Percentiles rank a stretch among this genome's conserved stretches.
phyloP scores from a whole-genome alignment of 148 eudicot species.

The Heliamphora exappendiculata region DNA sequence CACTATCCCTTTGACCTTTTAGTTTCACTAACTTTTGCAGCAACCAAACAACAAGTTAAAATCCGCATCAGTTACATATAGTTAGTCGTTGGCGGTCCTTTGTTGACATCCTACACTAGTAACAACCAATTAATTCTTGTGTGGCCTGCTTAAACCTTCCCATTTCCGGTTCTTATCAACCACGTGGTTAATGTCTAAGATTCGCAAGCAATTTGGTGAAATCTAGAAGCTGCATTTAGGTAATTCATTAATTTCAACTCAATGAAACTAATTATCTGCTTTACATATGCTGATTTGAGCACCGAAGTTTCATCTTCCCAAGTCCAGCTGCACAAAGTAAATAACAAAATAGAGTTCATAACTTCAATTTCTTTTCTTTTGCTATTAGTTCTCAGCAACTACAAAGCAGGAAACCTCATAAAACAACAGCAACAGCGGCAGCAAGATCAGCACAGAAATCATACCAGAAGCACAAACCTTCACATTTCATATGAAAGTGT shows the following conservation, averaged over 20 bases:
- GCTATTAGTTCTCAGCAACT: neutral
- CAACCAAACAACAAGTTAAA: neutral
- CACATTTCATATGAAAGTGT: neutral
- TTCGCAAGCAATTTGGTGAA: neutral
- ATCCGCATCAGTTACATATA: neutral
- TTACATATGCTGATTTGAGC: neutral
- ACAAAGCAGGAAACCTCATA: neutral
- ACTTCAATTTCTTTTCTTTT: neutral
- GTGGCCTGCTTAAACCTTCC: neutral
- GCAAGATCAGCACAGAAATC: neutral
- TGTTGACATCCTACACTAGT: neutral
- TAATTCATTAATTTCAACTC: neutral
- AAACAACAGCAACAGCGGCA: neutral
- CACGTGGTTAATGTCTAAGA: neutral
- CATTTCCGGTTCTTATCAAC: neutral
- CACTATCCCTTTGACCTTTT: neutral
- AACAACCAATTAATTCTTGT: neutral
- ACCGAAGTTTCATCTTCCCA: neutral
- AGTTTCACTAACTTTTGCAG: neutral
- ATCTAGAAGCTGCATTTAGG: neutral
- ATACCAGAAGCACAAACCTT: neutral
- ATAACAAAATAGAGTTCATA: neutral
- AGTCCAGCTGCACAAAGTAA: neutral
- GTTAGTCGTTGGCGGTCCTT: neutral
- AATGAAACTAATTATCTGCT: neutral